Conservation (phyloP, 2,329 filamentous ascomycete genomes). For the Pleoardoris graminearum region DNA sequence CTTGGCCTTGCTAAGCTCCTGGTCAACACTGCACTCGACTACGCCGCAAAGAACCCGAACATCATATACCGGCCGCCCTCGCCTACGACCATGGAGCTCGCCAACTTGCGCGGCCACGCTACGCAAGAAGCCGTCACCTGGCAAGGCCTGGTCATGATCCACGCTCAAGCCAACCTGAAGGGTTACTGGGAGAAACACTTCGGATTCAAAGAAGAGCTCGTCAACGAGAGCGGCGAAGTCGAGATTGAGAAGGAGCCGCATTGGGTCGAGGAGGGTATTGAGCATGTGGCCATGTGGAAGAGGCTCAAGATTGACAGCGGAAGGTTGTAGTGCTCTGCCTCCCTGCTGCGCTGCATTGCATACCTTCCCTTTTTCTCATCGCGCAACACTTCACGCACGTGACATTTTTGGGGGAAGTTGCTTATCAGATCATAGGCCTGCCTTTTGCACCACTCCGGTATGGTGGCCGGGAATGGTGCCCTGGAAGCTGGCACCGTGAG, state of each 20-base stretch:
- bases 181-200: slow-evolving; percentile 65
- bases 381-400: background rate
- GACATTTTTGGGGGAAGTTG: background rate
- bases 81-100: slow-evolving; percentile 48
- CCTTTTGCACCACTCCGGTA: background rate
- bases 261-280: slow-evolving; percentile 84
- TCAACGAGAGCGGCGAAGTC: slow-evolving; percentile 58
- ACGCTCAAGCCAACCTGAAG: slow-evolving; percentile 72
- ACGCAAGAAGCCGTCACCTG: slow-evolving; percentile 57
- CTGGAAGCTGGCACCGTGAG: background rate
- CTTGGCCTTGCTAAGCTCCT: slow-evolving; percentile 67
- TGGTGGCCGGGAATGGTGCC: background rate
- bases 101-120: slow-evolving; percentile 50
- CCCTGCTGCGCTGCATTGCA: slow-evolving; percentile 1
- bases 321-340: slow-evolving; percentile 25
- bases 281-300: slow-evolving; percentile 83
- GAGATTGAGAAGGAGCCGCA: slow-evolving; percentile 37
- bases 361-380: background rate
- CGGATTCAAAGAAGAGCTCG: slow-evolving; percentile 74
- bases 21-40: slow-evolving; percentile 68
- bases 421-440: background rate
- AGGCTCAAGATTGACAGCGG: slow-evolving; percentile 42
- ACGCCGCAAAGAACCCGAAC: slow-evolving; percentile 64
- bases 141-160: slow-evolving; percentile 75
- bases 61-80: slow-evolving; percentile 46